Conservation (phyloP, 2,329 filamentous ascomycete genomes). For the Beauveria asiatica region DNA sequence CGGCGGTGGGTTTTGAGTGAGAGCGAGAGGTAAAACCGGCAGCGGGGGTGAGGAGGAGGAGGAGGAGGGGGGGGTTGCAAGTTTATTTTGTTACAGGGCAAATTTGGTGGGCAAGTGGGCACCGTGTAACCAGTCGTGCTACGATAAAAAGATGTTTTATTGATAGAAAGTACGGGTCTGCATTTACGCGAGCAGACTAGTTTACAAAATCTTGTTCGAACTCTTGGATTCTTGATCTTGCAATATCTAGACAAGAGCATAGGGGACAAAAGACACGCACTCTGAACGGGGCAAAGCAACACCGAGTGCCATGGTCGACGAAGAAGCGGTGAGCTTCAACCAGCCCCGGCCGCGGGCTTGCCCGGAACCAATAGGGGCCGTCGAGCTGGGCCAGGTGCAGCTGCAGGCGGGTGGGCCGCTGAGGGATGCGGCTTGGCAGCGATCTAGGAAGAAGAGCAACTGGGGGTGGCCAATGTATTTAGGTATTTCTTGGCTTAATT, state of each 20-base stretch:
- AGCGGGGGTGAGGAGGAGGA: not conserved
- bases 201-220: too few relatives aligned
- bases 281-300: not conserved
- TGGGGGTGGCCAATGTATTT: not conserved
- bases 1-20: not conserved
- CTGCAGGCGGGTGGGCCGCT: slow-evolving; percentile 18
- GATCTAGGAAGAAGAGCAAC: slow-evolving; percentile 15
- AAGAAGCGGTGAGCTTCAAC: slow-evolving; percentile 13
- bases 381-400: slow-evolving; percentile 19
- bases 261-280: not conserved
- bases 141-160: too few relatives aligned
- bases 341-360: slow-evolving; percentile 2
- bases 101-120: not conserved
- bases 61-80: not conserved
- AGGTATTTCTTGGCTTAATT: too few relatives aligned
- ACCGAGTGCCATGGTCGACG: not conserved
- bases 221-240: too few relatives aligned
- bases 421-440: slow-evolving; percentile 14
- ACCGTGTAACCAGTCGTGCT: not conserved
- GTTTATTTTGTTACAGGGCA: not conserved
- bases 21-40: not conserved
- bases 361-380: slow-evolving; percentile 9
- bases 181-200: not conserved
- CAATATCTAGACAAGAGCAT: too few relatives aligned
- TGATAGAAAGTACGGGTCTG: not conserved